phyloP scores from a whole-genome alignment of 441 rosid species.

The Lepidium campestre region DNA sequence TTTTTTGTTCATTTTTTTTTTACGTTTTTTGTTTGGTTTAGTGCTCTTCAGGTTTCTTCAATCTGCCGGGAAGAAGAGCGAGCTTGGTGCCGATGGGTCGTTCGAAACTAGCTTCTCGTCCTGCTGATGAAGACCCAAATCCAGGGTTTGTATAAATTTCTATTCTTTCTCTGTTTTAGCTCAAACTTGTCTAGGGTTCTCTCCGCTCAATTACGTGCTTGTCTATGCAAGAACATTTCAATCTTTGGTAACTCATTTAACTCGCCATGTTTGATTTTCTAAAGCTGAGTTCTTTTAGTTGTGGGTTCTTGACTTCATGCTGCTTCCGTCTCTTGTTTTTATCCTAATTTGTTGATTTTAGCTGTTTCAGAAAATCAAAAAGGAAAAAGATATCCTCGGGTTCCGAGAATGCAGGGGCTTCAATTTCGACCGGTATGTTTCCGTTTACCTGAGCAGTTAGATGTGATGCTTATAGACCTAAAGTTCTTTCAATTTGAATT shows the following conservation, averaged over 20 bases:
- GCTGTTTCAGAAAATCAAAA: constrained; percentile 43
- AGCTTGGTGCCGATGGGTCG: constrained; percentile 50
- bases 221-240: constrained; percentile 4
- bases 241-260: background rate
- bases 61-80: constrained; percentile 20
- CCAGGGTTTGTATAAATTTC: constrained; percentile 45
- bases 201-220: background rate
- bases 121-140: constrained; percentile 40
- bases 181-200: background rate
- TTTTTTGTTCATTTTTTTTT: background rate
- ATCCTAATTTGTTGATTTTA: background rate
- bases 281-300: background rate
- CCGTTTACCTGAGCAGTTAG: background rate
- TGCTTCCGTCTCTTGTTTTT: background rate
- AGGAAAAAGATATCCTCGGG: constrained; percentile 42
- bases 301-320: background rate
- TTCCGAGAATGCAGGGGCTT: constrained; percentile 31
- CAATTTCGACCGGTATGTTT: constrained; percentile 29
- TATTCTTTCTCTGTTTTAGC: background rate
- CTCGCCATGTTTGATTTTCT: constrained; percentile 2
- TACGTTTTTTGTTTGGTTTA: background rate
- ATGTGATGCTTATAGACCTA: background rate
- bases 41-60: constrained; percentile 6
- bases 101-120: constrained; percentile 40
- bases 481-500: background rate